Base-by-base conservation (phyloP, 768 basidiomycete genomes). In the Boletus tomentosulus region DNA sequence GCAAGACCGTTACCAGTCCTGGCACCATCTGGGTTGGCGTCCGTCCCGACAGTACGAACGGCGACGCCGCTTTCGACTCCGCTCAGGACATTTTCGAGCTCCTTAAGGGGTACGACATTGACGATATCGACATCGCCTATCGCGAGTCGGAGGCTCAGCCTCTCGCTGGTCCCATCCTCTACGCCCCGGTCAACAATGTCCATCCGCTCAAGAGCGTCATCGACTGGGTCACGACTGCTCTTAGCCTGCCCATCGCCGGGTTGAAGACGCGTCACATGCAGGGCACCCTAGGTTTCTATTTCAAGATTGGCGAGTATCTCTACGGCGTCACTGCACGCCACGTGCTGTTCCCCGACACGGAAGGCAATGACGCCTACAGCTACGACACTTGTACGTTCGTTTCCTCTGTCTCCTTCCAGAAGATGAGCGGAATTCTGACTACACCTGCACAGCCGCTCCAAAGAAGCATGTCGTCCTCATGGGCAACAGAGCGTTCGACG, bases 271-370 rank as follows among this genome's bases (percentile, higher is more conserved):
- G 43, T 2, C 43, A 48, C 8, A 65, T 57, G 56, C 71, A 75
- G 59, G 75, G 76, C 9, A 76, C 73, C 1, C 28, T 74, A 8
- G 73, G 73, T 6, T 64, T 70, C 46, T 77, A 72, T 49, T 72
- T 77, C 57, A 64, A 60, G 43, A 55, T 24, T 3, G 46, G 34
- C 22, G 13, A 48, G n/a, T 25, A 12, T 24, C 46, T 48, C 5
- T 48, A 48, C 8, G 46, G n/a, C 6, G 46, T 48, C 15, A 37
- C 46, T 2, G 46, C 31, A 10, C 19, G 34, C 11, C 34, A 48
- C 7, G 34, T 48, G 8, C 28, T 48, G 5, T 48, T 48, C 34
- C 46, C 46, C 15, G 35, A 25, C 12, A 9, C 11, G 3, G 19
- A 22, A 48, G 46, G 46, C 6, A 48, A 48, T 35, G 6, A 25